phyloP scores from a whole-genome alignment of 108 stramenopile genomes.

The Stephanodiscus minutulus region DNA sequence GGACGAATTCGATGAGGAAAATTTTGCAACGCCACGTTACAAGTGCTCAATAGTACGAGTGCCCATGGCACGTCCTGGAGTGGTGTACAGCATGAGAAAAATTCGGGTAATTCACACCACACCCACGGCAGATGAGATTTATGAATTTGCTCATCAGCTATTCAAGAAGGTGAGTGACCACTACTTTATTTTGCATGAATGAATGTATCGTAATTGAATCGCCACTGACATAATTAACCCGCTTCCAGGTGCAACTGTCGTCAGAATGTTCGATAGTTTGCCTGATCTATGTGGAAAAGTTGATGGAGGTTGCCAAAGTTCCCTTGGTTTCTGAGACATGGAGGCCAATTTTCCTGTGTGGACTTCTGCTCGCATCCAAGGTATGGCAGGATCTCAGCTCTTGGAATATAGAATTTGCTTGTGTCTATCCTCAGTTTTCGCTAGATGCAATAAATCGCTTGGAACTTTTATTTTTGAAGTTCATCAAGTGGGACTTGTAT shows the following conservation, averaged over 20 bases:
- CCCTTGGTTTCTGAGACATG: constrained; percentile 91
- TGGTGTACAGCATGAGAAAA: constrained; percentile 71
- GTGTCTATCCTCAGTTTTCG: constrained; percentile 94
- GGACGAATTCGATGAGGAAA: constrained; percentile 74
- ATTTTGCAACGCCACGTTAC: constrained; percentile 72
- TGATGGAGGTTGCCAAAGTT: constrained; percentile 93
- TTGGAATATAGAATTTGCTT: constrained; percentile 98
- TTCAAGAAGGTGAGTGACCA: no score
- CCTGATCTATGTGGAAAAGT: constrained; percentile 97
- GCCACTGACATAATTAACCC: no score
- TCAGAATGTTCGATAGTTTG: constrained; percentile 98
- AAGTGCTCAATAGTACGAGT: constrained; percentile 83
- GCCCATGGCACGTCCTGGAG: constrained; percentile 82
- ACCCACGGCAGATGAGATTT: constrained; percentile 84
- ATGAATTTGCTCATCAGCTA: constrained; percentile 88
- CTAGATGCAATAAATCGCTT: constrained; percentile 90
- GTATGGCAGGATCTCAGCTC: constrained; percentile 98
- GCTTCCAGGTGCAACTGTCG: constrained; percentile 93
- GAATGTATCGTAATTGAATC: no score
- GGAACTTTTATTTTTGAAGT: constrained; percentile 86
- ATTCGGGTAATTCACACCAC: constrained; percentile 64
- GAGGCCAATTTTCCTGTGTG: constrained; percentile 96
- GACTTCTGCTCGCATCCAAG: constrained; percentile 96
- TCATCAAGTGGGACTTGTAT: constrained; percentile 96
- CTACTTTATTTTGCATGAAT: no score